A percentile compares a stretch with the other conserved stretches of the same genome.
Evolutionary conservation across 805 yeast genomes (phyloP).

Genomic region (Ogataea zsoltii): DNA sequence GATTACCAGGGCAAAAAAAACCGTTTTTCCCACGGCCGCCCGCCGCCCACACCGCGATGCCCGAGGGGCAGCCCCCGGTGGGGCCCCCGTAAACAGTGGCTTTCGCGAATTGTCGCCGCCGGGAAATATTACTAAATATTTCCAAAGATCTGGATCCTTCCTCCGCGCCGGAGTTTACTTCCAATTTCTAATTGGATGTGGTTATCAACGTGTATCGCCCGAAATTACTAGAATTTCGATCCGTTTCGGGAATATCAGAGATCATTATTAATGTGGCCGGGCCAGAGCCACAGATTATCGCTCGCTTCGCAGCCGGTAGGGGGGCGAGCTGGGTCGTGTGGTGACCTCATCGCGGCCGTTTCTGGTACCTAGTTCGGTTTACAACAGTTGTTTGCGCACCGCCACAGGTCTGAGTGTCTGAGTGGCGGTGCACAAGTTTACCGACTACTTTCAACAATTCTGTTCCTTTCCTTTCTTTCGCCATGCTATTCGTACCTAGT

Average conservation of each 20-base stretch:
- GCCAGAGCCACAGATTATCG: slow-evolving; percentile 1
- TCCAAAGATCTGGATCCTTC: slow-evolving; percentile 16
- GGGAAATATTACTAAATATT: slow-evolving; percentile 13
- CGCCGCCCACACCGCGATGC: neutral
- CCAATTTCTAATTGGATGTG: slow-evolving; percentile 6
- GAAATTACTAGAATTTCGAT: slow-evolving; percentile 3
- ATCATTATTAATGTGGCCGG: neutral
- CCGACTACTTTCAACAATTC: too few species aligned
- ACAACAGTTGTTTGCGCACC: too few species aligned
- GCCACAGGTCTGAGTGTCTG: too few species aligned
- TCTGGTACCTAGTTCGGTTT: too few species aligned
- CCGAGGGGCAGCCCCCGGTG: neutral
- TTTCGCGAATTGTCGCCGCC: slow-evolving; percentile 2
- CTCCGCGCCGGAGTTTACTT: slow-evolving; percentile 6
- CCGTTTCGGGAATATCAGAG: neutral
- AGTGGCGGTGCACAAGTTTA: too few species aligned
- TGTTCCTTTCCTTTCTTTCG: too few species aligned
- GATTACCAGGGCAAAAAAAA: neutral
- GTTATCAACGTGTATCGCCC: slow-evolving; percentile 6
- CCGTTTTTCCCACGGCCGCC: neutral
- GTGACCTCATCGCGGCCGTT: too few species aligned
- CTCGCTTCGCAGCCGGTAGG: too few species aligned
- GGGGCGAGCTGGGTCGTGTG: too few species aligned
- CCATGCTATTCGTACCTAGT: too few species aligned
- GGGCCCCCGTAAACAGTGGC: too few species aligned